Base-by-base conservation (phyloP, 208 protist species). In the Trypanosoma vivax region DNA sequence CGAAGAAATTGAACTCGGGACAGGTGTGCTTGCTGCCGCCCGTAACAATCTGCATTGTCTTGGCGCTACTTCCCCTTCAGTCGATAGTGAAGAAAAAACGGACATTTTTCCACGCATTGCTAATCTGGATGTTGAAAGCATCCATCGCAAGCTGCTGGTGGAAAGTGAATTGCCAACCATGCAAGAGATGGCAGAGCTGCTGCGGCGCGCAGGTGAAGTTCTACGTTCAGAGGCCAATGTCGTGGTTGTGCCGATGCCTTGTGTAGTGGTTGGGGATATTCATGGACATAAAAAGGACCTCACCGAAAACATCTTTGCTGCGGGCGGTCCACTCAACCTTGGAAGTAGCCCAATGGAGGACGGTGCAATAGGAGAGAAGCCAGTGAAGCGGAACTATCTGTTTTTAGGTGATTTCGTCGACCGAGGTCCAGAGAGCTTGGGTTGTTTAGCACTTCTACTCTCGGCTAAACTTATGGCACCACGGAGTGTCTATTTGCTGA, bases 321-420 rank as follows among this genome's bases (percentile, higher is more conserved):
- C 60, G 1, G 84, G 82, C 13, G 84, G 84, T n/a, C 70, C 74
- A 13, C 59, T 88, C 14, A 70, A 30, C 19, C 16, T 48, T 5
- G 49, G 9, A 16, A 50, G 30, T 1, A 40, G 18, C 11, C 35
- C 21, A n/a, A 31, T 34, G 31, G 46, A 49, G 6, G 37, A 37
- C 16, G 47, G 10, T 16, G 43, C 35, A 35, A 21, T 33, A 13
- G 37, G 23, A 7, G 42, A 37, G 13, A 28, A 7, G 25, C 31
- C 27, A 54, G 60, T 30, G 31, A 43, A 41, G n/a, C 37, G 54
- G 4, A 49, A 92, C 82, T 99, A 99, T 59, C 72, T 99, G 1
- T 99, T 99, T 73, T 79, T 99, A 0, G 98, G 97, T 10, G 97
- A 99, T 65, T 99, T 99, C 68, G 98, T 99, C 4, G 98, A 99